These are phyloP conservation scores for Scheffersomyces coipomensis DNA, from an alignment of 805 yeast genomes.

Conservation along the genomic window DNA sequence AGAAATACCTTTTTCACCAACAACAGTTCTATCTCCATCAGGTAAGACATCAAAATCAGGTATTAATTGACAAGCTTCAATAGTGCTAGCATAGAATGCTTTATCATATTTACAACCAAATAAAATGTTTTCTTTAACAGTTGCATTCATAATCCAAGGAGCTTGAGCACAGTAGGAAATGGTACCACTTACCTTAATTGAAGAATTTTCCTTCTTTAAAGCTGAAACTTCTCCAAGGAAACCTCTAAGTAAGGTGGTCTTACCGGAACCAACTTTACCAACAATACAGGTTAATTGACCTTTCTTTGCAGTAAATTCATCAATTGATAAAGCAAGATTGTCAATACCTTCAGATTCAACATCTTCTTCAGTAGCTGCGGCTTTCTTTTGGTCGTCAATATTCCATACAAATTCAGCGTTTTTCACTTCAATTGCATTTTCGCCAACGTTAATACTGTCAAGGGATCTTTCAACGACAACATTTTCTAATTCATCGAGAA, in stretches of 20 bases:
- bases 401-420: constrained; percentile 34
- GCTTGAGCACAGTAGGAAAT: constrained; percentile 40
- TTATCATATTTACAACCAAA: constrained; percentile 35
- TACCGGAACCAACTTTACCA: constrained; percentile 42
- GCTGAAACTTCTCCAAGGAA: constrained; percentile 31
- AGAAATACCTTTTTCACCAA: constrained; percentile 45
- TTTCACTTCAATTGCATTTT: constrained; percentile 21
- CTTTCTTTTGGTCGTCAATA: constrained; percentile 39
- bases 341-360: constrained; percentile 15
- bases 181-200: constrained; percentile 25
- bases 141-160: constrained; percentile 42
- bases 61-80: constrained; percentile 36
- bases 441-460: constrained; percentile 23
- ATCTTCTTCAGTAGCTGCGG: constrained; percentile 12
- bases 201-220: constrained; percentile 14
- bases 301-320: constrained; percentile 29
- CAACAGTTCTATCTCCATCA: constrained; percentile 41
- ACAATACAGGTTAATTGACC: constrained; percentile 41
- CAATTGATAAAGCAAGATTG: constrained; percentile 28
- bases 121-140: constrained; percentile 38
- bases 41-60: constrained; percentile 35
- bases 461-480: constrained; percentile 10
- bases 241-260: constrained; percentile 34
- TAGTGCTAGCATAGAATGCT: constrained; percentile 27
- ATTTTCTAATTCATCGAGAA: constrained; percentile 31